Base-by-base conservation (phyloP, 2,329 filamentous ascomycete species). In the Hypoxylon sp. region DNA sequence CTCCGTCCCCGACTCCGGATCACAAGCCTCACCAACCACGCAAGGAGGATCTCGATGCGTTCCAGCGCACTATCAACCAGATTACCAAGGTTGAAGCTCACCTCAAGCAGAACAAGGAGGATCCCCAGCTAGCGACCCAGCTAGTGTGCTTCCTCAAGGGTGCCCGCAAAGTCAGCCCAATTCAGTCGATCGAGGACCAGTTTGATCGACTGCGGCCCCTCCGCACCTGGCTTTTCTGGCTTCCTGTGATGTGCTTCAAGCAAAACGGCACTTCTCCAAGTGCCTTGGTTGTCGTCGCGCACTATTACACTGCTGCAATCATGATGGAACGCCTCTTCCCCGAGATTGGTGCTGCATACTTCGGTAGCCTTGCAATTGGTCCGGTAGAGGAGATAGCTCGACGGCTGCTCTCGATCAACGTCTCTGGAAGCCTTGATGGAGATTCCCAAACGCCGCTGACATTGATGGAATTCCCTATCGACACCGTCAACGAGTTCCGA, bases 151-250 rank as follows among this genome's bases (percentile, higher is more conserved):
- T 94, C 80, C 84, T 94, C 70, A 90, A 92, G 80, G 87, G 90
- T 46, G 86, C 92, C 63, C 89, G 89, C 76, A 89, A 92, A 78
- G 89, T 93, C 71, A 89, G 89, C 76, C 89, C 90, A 3, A 86
- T 87, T 11, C 86, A 92, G 70, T 89, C 90, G 24, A 89, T 94
- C 24, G 91, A 93, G 70, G 90, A 97, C 77, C 93, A 97, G 76
- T 98, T 98, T 78, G 92, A 94, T 75, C 92, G 94, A 71, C 88
- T 98, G 10, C 94, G 97, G 71, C 91, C 93, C 8, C 87, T 99
- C 65, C 88, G 94, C 61, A 92, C 93, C 73, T 98, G 95, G 94
- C 88, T 98, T 15, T 97, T 98, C 81, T 98, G 95, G 94, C 89
- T 97, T 61, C 96, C 96, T 0, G 90, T 97, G 35, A 89, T 90